Percentiles rank a stretch among this genome's conserved stretches.
These are phyloP conservation scores for Phaeotremella skinneri DNA, from an alignment of 768 basidiomycete genomes.

Conservation along the genomic window DNA sequence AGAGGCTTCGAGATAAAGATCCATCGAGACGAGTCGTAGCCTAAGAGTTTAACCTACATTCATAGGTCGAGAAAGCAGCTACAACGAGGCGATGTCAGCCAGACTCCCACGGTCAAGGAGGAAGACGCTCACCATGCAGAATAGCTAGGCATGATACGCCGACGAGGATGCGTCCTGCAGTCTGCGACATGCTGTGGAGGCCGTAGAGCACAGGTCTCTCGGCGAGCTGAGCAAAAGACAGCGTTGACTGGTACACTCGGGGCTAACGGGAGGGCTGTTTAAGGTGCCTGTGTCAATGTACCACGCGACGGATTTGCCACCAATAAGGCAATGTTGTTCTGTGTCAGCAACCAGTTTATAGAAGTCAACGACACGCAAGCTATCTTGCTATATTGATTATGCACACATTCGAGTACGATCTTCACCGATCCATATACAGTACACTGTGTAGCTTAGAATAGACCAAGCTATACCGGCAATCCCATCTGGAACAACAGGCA, in stretches of 20 bases:
- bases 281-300: neutral
- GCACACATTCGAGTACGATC: neutral
- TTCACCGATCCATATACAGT: neutral
- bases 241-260: neutral
- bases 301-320: slow-evolving; percentile 1
- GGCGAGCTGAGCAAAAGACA: too few relatives aligned
- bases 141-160: slow-evolving; percentile 30
- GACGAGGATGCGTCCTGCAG: slow-evolving; percentile 24
- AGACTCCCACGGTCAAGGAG: neutral
- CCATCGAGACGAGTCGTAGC: neutral
- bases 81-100: neutral
- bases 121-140: slow-evolving; percentile 30
- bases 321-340: neutral
- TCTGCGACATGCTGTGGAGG: slow-evolving; percentile 11
- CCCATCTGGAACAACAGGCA: neutral
- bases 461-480: neutral
- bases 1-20: neutral
- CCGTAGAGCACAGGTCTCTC: too few relatives aligned
- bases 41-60: slow-evolving; percentile 32
- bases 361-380: neutral
- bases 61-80: slow-evolving; percentile 51
- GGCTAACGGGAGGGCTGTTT: neutral
- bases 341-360: neutral
- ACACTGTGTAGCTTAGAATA: too few relatives aligned
- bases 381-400: neutral